Conservation (phyloP, 2,329 filamentous ascomycete genomes). For the Podosphaera leucotricha region DNA sequence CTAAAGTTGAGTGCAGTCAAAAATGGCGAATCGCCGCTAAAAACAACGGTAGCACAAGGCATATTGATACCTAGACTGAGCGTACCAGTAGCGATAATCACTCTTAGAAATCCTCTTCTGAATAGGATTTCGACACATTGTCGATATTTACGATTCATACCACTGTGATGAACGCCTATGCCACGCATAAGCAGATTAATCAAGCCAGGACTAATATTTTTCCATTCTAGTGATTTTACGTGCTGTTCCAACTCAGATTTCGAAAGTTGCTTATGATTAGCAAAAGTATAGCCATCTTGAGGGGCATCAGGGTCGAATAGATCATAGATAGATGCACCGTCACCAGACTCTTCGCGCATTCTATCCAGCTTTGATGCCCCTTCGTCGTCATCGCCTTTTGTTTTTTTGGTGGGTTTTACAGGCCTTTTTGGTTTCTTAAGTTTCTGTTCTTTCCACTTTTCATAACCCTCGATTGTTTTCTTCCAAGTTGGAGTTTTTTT, state of each 20-base stretch:
- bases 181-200: slow-evolving; percentile 40
- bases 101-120: slow-evolving; percentile 43
- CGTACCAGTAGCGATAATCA: slow-evolving; percentile 54
- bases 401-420: slow-evolving; percentile 19
- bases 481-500: slow-evolving; percentile 36
- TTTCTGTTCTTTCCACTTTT: slow-evolving; percentile 28
- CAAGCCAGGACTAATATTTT: slow-evolving; percentile 26
- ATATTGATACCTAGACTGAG: slow-evolving; percentile 61
- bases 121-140: slow-evolving; percentile 54
- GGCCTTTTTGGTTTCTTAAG: slow-evolving; percentile 22
- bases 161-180: slow-evolving; percentile 55
- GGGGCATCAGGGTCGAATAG: slow-evolving; percentile 43
- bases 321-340: slow-evolving; percentile 33
- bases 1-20: slow-evolving; percentile 55
- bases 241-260: slow-evolving; percentile 33
- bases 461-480: slow-evolving; percentile 30
- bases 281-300: slow-evolving; percentile 39
- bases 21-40: slow-evolving; percentile 48
- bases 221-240: slow-evolving; percentile 25
- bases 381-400: slow-evolving; percentile 24
- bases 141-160: slow-evolving; percentile 56
- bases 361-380: slow-evolving; percentile 31
- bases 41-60: slow-evolving; percentile 64
- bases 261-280: slow-evolving; percentile 33
- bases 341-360: slow-evolving; percentile 29